Evolutionary conservation across 2,329 filamentous ascomycete genomes (phyloP), one percentile per base, ranked within the genome.

Genomic region (Alternaria infectoria): DNA sequence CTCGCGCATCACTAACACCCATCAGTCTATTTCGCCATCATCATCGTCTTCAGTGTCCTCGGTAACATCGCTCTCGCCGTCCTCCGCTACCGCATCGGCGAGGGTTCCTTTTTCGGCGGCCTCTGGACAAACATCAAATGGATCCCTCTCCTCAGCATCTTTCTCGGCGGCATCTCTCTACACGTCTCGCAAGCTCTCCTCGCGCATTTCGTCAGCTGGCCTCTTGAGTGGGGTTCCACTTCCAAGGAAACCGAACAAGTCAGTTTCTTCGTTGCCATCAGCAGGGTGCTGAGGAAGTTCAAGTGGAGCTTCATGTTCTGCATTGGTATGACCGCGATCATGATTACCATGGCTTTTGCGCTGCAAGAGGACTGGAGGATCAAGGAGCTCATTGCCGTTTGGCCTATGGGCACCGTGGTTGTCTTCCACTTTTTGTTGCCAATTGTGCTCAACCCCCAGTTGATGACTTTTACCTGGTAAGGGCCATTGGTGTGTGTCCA

Each of bases 191-290:
- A 94, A 77, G 93, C 93, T 1, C 83, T 97, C 32, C 81, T 96
- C 49, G 86, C 89, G 5, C 93, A 96, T 83, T 92, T 96, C 87
- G 92, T 96, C 77, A 89, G 92, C 81, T 89, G 95, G 75, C 87
- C 96, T 80, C 95, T 96, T 90, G 88, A 87, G 4, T 96, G 93
- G 93, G 92, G 92, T 54, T 89, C 92, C 1, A 96, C 93, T 0
- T 87, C 89, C 44, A 96, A 96, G 81, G 93, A 97, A 82, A 88
- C 88, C 54, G 90, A 93, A 72, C 89, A 91, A 74, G 90, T 91
- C 25, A 91, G 93, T 79, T 96, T 96, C 81, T 95, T 94, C 81
- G 91, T 92, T 64, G 93, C 96, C 77, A 87, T 94, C 17, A 90
- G 91, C 32, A 91, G 91, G 76, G 91, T 96, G 44, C 78, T 95